Percentiles rank a stretch among this genome's conserved stretches.
These are phyloP conservation scores for Alternaria arbusti DNA, from an alignment of 2,329 filamentous ascomycete genomes.

Conservation along the genomic window DNA sequence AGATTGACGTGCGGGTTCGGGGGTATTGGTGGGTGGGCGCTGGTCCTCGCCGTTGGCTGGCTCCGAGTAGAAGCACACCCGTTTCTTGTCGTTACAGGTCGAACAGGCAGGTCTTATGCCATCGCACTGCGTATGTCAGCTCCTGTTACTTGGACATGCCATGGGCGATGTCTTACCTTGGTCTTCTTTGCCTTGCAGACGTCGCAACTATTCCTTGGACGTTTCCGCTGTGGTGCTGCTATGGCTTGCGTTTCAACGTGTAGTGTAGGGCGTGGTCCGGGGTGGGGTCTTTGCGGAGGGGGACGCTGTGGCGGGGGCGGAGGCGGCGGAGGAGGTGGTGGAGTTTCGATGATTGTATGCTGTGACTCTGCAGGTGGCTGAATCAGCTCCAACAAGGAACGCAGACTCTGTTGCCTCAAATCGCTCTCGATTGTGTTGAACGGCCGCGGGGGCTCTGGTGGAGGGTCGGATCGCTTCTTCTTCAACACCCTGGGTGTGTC, in stretches of 20 bases:
- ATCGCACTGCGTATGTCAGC: constrained; percentile 41
- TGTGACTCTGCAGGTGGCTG: constrained; percentile 24
- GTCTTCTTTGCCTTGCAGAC: constrained; percentile 47
- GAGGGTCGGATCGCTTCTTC: constrained; percentile 33
- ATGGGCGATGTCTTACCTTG: constrained; percentile 29
- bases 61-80: constrained; percentile 43
- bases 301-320: constrained; percentile 11
- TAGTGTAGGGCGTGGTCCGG: background rate
- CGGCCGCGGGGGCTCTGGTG: constrained; percentile 28
- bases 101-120: constrained; percentile 42
- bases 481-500: constrained; percentile 24
- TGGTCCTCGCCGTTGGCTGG: constrained; percentile 23
- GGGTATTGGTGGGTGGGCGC: constrained; percentile 16
- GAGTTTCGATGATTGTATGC: constrained; percentile 19
- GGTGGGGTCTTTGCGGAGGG: constrained; percentile 6
- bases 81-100: constrained; percentile 45
- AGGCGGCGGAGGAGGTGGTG: constrained; percentile 15
- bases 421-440: constrained; percentile 47
- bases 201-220: constrained; percentile 44
- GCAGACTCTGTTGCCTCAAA: constrained; percentile 45
- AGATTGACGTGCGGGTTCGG: constrained; percentile 24
- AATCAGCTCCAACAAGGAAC: constrained; percentile 47
- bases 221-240: constrained; percentile 21
- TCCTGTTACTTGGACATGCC: background rate
- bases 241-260: constrained; percentile 13